A percentile compares a stretch with the other conserved stretches of the same genome.
These are phyloP conservation scores for Babesia bigemina DNA, from an alignment of 169 alveolate species.

Conservation along the genomic window DNA sequence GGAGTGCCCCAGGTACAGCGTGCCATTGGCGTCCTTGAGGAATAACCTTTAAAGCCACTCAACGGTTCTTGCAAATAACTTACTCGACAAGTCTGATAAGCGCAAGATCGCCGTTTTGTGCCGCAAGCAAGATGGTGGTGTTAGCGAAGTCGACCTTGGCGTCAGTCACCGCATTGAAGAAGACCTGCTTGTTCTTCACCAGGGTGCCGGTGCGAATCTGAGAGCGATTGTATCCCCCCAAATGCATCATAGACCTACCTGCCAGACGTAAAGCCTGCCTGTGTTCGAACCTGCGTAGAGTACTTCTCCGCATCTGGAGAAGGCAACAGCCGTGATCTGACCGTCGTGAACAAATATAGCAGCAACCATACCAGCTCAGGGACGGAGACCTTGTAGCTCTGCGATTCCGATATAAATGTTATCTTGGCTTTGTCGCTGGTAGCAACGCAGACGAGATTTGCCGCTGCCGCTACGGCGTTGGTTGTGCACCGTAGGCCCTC, in stretches of 20 bases:
- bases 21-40: slow-evolving; percentile 20
- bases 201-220: slow-evolving; percentile 47
- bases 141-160: slow-evolving; percentile 29
- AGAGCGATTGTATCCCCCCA: too few relatives aligned
- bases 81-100: slow-evolving; percentile 42
- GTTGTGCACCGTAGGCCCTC: slow-evolving; percentile 31
- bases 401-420: slow-evolving; percentile 39
- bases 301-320: slow-evolving; percentile 45
- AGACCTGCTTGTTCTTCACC: slow-evolving; percentile 43
- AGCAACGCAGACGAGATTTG: slow-evolving; percentile 35
- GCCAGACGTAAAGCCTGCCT: slow-evolving; percentile 62
- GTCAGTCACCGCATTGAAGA: slow-evolving; percentile 57
- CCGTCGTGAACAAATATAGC: background rate
- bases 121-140: slow-evolving; percentile 32
- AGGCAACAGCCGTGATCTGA: slow-evolving; percentile 49
- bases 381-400: slow-evolving; percentile 56
- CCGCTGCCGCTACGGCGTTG: slow-evolving; percentile 42
- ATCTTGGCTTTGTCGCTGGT: slow-evolving; percentile 56
- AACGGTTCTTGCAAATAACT: background rate
- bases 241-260: slow-evolving; percentile 1
- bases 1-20: slow-evolving; percentile 58
- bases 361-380: slow-evolving; percentile 52
- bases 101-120: slow-evolving; percentile 52
- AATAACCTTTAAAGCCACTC: slow-evolving; percentile 7
- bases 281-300: slow-evolving; percentile 51